Percentiles rank a stretch among this genome's conserved stretches.
These are phyloP conservation scores for Rossbeevera mucosa DNA, from an alignment of 768 basidiomycete species.

Conservation along the genomic window DNA sequence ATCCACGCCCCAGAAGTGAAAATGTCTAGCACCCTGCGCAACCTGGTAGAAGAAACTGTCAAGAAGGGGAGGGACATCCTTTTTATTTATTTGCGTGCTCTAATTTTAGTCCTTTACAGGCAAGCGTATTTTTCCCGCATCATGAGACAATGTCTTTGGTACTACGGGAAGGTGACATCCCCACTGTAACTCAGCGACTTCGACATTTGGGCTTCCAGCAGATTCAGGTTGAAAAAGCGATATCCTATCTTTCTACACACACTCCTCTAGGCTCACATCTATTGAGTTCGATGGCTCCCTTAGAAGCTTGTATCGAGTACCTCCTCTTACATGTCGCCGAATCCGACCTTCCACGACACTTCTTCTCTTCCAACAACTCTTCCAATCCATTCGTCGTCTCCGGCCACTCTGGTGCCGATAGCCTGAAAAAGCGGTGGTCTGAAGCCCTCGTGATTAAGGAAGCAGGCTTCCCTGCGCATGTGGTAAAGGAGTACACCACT, in stretches of 20 bases:
- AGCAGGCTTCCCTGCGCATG: conserved; percentile 74
- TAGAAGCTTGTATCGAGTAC: conserved; percentile 82
- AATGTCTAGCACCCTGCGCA: conserved; percentile 74
- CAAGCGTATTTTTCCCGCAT: conserved; percentile 45
- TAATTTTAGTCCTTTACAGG: conserved; percentile 33
- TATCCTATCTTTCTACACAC: conserved; percentile 52
- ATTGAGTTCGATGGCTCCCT: conserved; percentile 50
- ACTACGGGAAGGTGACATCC: conserved; percentile 40
- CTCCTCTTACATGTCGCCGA: conserved; percentile 81
- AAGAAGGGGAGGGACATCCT: conserved; percentile 51
- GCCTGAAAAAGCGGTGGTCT: conserved; percentile 72
- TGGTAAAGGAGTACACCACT: conserved; percentile 53
- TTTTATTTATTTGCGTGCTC: not conserved
- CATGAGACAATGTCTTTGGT: conserved; percentile 31
- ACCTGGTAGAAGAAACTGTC: conserved; percentile 75
- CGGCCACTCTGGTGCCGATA: conserved; percentile 55
- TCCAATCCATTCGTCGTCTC: conserved; percentile 68
- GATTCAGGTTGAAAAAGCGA: conserved; percentile 46
- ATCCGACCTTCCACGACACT: conserved; percentile 76
- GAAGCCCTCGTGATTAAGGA: conserved; percentile 77
- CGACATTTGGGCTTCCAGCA: conserved; percentile 61
- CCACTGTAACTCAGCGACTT: conserved; percentile 51
- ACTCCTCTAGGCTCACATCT: conserved; percentile 61
- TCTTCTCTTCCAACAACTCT: conserved; percentile 59
- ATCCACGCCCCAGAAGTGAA: conserved; percentile 65